Evolutionary conservation across 106 monocot genomes (phyloP), one percentile per base, ranked within the genome.

Genomic region (Ottelia alismoides): DNA sequence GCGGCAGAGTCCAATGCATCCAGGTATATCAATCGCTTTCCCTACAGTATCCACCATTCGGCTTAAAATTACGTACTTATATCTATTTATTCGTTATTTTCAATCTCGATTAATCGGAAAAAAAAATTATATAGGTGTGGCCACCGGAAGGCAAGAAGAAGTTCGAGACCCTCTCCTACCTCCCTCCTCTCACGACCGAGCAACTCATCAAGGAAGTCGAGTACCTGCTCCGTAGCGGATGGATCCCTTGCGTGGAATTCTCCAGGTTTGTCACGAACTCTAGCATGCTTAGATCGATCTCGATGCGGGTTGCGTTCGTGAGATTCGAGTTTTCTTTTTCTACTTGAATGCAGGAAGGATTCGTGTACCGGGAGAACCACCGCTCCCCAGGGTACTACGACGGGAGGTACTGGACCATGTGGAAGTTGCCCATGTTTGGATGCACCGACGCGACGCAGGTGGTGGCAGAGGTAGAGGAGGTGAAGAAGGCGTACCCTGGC

Each of bases 1-100:
- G 82, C 14, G 82, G 81, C 27, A 69, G 65, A 31, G 72, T 70
- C 19, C 43, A 52, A 30, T 87, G 87, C 72, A 87, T 87, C 78
- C 63, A 79, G 79, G 57, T 57, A 31, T 35, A 5, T 35, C 35
- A 12, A 35, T 35, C 35, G 5, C 5, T 35, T 12, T 35, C 35
- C 12, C 35, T 12, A 35, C 68, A 68, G 68, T 52, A 51, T 51
- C 51, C 22, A 51, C 26, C 21, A 11, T 44, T 44, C 0, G 10
- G 17, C 12, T 44, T 10, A 17, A 44, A 10, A 17, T 11, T 44
- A 44, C 26, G 51, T n/a, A n/a, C n/a, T 7, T 52, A 24, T 10
- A 24, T 52, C 7, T 22, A 1, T 21, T 22, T 55, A 6, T 31
- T 31, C 31, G 28, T 31, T 28, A 3, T 22, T 16, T 27, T 3